A percentile compares a stretch with the other conserved stretches of the same genome.
These are phyloP conservation scores for Handroanthus guayacan DNA, from an alignment of 257 asterid species.

Conservation along the genomic window DNA sequence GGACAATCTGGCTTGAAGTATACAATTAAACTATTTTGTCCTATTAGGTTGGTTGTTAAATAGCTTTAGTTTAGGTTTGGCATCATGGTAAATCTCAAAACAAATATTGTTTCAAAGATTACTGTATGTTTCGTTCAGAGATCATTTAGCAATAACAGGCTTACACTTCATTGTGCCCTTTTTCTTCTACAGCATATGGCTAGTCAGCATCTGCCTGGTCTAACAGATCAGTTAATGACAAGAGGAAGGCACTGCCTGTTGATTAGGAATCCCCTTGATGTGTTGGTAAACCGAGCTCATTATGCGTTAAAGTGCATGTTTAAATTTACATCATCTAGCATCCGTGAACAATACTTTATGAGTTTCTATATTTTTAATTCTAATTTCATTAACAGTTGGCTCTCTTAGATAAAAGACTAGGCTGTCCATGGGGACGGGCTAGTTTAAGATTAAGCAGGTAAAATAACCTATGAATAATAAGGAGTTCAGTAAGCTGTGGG, in stretches of 20 bases:
- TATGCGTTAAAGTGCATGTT: conserved; percentile 24
- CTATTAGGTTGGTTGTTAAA: background rate
- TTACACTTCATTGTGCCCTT: conserved; percentile 19
- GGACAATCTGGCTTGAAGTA: background rate
- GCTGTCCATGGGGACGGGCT: background rate
- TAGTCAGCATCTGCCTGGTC: conserved; percentile 73
- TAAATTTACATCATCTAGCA: conserved; percentile 2
- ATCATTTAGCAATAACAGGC: conserved; percentile 18
- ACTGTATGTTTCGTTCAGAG: background rate
- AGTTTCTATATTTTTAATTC: conserved; percentile 14
- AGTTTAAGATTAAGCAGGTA: conserved; percentile 13
- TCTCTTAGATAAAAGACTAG: background rate
- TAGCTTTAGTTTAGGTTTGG: background rate
- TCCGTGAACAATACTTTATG: conserved; percentile 8
- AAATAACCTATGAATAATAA: background rate
- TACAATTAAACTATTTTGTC: background rate
- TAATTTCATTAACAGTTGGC: background rate
- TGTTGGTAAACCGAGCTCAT: conserved; percentile 62
- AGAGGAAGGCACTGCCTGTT: conserved; percentile 85
- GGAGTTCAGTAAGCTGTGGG: background rate
- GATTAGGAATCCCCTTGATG: conserved; percentile 85
- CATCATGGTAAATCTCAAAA: background rate
- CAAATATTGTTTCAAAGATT: background rate
- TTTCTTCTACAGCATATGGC: conserved; percentile 78
- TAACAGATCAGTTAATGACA: conserved; percentile 67